Conservation (phyloP, 1,284 basidiomycete species). For the Ceratobasidium papillatum region DNA sequence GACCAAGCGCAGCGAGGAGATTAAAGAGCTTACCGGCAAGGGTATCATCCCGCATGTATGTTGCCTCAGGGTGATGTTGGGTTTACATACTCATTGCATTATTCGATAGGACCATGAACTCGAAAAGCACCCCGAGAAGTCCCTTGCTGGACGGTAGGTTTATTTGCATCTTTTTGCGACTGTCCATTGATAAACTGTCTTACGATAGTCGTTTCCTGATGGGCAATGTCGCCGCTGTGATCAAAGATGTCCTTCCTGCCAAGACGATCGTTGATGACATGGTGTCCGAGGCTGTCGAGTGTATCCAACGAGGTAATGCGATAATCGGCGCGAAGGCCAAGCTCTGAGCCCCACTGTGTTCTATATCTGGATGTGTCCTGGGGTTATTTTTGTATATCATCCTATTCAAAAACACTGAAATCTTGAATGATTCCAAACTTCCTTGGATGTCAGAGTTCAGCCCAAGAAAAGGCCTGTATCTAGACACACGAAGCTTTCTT, state of each 20-base stretch:
- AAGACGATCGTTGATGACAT: constrained; percentile 51
- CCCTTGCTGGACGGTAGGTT: constrained; percentile 32
- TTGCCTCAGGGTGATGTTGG: neutral
- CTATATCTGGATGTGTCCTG: neutral
- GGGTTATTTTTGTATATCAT: neutral
- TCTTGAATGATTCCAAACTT: no score
- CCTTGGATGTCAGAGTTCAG: no score
- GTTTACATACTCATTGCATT: neutral
- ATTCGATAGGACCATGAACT: constrained; percentile 28
- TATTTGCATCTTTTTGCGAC: neutral
- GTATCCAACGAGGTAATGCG: constrained; percentile 27
- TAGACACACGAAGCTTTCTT: no score
- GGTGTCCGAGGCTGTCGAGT: constrained; percentile 45
- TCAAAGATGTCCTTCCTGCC: constrained; percentile 53
- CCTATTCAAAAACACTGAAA: no score
- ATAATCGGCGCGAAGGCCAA: constrained; percentile 41
- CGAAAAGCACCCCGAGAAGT: constrained; percentile 44
- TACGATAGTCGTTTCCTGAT: constrained; percentile 39
- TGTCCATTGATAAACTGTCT: neutral
- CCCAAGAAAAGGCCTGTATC: no score
- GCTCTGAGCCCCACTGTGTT: constrained; percentile 15
- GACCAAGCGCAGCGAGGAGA: constrained; percentile 44
- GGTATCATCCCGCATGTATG: constrained; percentile 43
- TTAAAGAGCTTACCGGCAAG: constrained; percentile 43
- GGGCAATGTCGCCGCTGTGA: constrained; percentile 44